Evolutionary conservation across 805 yeast genomes (phyloP).

Genomic region (Teunomyces kruisii): DNA sequence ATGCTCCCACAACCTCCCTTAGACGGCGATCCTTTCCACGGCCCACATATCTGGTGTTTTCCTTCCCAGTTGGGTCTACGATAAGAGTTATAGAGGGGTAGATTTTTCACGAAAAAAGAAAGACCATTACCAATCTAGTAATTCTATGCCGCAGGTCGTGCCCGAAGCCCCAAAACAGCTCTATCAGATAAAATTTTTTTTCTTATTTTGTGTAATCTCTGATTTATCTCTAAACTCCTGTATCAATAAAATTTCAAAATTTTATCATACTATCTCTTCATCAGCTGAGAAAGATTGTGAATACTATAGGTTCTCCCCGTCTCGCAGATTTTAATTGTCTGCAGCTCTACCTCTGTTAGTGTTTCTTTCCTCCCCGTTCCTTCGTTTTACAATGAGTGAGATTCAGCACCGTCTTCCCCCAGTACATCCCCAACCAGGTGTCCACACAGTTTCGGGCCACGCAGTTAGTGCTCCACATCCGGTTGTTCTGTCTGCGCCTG

Average conservation of each 20-base stretch:
- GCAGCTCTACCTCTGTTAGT: no score
- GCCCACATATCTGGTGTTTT: neutral
- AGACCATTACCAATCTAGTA: neutral
- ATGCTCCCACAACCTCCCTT: neutral
- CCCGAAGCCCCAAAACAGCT: neutral
- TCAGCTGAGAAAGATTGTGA: neutral
- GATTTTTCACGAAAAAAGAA: neutral
- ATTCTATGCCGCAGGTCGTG: constrained; percentile 5
- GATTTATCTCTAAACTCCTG: constrained; percentile 5
- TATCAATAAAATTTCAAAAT: constrained; percentile 3
- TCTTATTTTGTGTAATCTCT: constrained; percentile 3
- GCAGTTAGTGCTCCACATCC: neutral
- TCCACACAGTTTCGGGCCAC: neutral
- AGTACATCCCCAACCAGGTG: constrained; percentile 9
- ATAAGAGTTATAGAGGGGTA: neutral
- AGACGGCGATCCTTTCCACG: neutral
- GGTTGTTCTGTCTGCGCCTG: constrained; percentile 1
- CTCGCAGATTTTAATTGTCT: neutral
- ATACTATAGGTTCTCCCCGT: neutral
- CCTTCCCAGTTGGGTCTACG: neutral
- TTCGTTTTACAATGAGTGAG: constrained; percentile 14
- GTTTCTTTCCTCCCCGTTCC: neutral
- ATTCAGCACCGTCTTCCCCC: constrained; percentile 19
- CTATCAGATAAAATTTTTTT: constrained; percentile 1
- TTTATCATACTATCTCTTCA: constrained; percentile 1